Percentiles rank a stretch among this genome's conserved stretches.
These are phyloP conservation scores for Saccharum hybrid DNA, from an alignment of 202 grass and related monocot genomes.

Conservation along the genomic window DNA sequence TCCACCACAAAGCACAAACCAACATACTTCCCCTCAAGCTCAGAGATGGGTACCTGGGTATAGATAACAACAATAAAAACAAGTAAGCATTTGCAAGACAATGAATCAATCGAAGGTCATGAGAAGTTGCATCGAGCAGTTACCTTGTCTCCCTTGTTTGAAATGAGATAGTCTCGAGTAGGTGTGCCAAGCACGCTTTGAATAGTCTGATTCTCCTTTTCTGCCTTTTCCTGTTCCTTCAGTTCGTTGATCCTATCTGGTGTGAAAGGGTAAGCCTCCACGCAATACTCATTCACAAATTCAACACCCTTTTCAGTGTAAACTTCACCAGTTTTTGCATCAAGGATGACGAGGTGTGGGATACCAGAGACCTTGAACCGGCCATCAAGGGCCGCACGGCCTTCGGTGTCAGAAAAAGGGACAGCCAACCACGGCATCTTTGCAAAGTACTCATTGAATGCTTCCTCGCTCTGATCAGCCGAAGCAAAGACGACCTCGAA, in stretches of 20 bases:
- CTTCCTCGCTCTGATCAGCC: constrained; percentile 55
- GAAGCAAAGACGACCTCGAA: constrained; percentile 86
- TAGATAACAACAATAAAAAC: constrained; percentile 6
- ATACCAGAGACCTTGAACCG: constrained; percentile 66
- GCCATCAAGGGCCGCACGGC: constrained; percentile 42
- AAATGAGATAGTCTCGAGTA: constrained; percentile 67
- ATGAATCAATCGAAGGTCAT: background rate
- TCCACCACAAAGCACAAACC: constrained; percentile 60
- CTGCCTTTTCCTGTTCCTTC: constrained; percentile 61
- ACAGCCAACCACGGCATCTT: constrained; percentile 96
- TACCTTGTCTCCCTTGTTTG: constrained; percentile 76
- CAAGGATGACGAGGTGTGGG: constrained; percentile 70
- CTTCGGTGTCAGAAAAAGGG: constrained; percentile 72
- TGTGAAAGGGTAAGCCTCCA: constrained; percentile 77
- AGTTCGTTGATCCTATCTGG: constrained; percentile 59
- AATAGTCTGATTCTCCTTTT: constrained; percentile 79
- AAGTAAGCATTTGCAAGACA: constrained; percentile 40
- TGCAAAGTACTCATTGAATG: constrained; percentile 69
- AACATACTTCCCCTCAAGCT: constrained; percentile 78
- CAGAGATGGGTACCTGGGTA: constrained; percentile 73
- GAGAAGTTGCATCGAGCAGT: constrained; percentile 18
- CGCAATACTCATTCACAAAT: constrained; percentile 58
- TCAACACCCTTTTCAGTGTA: constrained; percentile 55
- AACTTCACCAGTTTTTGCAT: constrained; percentile 63
- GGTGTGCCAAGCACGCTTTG: constrained; percentile 52